A percentile compares a stretch with the other conserved stretches of the same genome.
These are phyloP conservation scores for Podaxis sp. DNA, from an alignment of 768 basidiomycete species.

Conservation along the genomic window DNA sequence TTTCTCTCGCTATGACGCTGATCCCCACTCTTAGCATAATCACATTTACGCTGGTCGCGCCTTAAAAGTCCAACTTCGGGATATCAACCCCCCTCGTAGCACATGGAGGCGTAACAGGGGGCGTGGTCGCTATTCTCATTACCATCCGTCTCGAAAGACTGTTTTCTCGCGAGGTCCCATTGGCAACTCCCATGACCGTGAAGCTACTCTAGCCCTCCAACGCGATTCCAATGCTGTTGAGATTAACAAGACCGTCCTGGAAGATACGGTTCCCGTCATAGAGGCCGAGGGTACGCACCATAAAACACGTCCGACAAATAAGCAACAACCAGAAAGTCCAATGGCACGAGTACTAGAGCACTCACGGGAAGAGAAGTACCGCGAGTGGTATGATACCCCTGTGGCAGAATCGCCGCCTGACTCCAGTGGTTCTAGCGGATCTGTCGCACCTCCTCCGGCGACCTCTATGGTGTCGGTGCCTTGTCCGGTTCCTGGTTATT, in stretches of 20 bases:
- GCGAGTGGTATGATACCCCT: conserved; percentile 18
- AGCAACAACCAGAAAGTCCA: not conserved
- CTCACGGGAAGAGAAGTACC: conserved; percentile 4
- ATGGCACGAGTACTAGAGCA: not conserved
- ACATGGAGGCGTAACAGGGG: conserved; percentile 46
- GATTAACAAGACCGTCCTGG: not conserved
- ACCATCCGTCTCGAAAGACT: conserved; percentile 23
- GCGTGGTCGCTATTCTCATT: conserved; percentile 39
- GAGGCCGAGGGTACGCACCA: not conserved
- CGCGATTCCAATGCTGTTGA: not conserved
- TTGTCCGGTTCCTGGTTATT: conserved; percentile 42
- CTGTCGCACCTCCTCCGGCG: not conserved
- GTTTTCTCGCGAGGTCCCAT: not conserved
- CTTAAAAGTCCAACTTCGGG: conserved; percentile 75
- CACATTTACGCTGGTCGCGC: conserved; percentile 65
- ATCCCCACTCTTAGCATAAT: conserved; percentile 53
- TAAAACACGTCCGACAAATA: not conserved
- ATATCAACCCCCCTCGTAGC: conserved; percentile 58
- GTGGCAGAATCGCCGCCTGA: not conserved
- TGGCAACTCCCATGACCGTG: not conserved
- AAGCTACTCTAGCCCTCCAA: not conserved
- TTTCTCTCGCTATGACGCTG: not conserved
- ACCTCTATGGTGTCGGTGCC: conserved; percentile 23
- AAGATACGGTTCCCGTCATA: not conserved
- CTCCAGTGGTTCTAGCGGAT: not conserved